These are phyloP conservation scores for Barbarea vulgaris DNA, from an alignment of 345 rosid genomes.

Conservation along the genomic window DNA sequence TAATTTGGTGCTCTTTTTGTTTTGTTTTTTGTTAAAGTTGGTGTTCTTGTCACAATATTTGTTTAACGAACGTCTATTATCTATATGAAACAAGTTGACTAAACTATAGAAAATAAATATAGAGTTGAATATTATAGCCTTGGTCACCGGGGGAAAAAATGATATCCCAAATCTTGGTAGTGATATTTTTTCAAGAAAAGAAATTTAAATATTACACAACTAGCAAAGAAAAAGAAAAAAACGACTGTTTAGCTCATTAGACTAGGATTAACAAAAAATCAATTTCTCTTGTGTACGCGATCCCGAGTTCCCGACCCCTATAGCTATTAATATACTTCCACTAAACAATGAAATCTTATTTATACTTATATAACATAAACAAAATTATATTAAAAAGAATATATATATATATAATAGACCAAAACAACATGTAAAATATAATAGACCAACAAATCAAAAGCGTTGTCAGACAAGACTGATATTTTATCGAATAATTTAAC, in stretches of 20 bases:
- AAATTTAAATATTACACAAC: constrained; percentile 7
- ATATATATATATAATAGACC: too few species aligned
- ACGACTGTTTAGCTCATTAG: neutral
- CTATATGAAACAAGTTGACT: constrained; percentile 32
- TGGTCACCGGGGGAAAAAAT: neutral
- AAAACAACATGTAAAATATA: neutral
- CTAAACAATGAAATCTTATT: neutral
- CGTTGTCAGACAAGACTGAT: neutral
- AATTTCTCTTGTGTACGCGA: neutral
- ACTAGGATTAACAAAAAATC: neutral
- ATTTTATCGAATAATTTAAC: neutral
- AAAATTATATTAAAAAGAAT: neutral
- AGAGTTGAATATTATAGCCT: constrained; percentile 8
- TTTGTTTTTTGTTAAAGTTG: too few species aligned
- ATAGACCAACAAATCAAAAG: neutral
- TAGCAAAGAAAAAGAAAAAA: neutral
- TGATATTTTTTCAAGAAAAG: constrained; percentile 13
- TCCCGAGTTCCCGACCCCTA: neutral
- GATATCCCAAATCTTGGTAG: constrained; percentile 20
- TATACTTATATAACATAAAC: neutral
- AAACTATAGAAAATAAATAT: constrained; percentile 10
- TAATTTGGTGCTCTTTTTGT: constrained; percentile 25
- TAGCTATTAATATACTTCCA: neutral
- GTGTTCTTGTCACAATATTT: constrained; percentile 31
- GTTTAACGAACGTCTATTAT: constrained; percentile 36